Base-by-base conservation (phyloP, 2,329 filamentous ascomycete species). In the Ceratocystis papillata region DNA sequence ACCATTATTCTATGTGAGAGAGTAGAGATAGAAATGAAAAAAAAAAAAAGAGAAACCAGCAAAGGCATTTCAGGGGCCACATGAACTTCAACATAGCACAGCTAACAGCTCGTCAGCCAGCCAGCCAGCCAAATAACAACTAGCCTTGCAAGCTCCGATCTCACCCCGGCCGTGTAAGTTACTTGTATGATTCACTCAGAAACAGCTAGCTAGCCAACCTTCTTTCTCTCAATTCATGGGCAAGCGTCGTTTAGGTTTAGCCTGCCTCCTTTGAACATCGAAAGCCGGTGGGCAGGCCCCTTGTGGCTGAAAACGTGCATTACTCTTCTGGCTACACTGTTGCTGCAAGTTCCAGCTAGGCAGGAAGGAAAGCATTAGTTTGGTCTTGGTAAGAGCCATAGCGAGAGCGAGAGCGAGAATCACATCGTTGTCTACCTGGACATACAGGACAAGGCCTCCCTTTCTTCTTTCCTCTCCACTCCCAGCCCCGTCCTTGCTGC, bases 241-340 rank as follows among this genome's bases (percentile, higher is more conserved):
- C 22, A 45, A 5, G 33, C 33, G 59, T 65, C 63, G 10, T 59
- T 60, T 65, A 59, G 44, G 57, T 45, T 60, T 62, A 20, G 20
- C 60, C 33, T 15, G 37, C 33, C 45, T 30, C 45, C 37, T 28
- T 22, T 25, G 37, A 12, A 28, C 55, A 37, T 59, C 28, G 33
- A 37, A 59, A 37, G 55, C 55, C 55, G 25, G 55, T n/a, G 55
- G 28, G 55, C 17, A 59, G 55, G 55, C 28, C 28, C 46, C 28
- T 59, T 59, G 55, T 59, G 30, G 55, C 55, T 37, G 55, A 59
- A 59, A 59, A 8, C 55, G 28, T 59, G 55, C 55, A 53, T 53
- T 20, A 12, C 20, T n/a, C 4, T 10, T 41, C 37, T 41, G 1
- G 37, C 37, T 41, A 41, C 12, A 12, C 37, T 41, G 37, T 41